Percentiles rank a stretch among this genome's conserved stretches.
phyloP scores from a whole-genome alignment of 106 monocot species.

The Chionographis japonica region DNA sequence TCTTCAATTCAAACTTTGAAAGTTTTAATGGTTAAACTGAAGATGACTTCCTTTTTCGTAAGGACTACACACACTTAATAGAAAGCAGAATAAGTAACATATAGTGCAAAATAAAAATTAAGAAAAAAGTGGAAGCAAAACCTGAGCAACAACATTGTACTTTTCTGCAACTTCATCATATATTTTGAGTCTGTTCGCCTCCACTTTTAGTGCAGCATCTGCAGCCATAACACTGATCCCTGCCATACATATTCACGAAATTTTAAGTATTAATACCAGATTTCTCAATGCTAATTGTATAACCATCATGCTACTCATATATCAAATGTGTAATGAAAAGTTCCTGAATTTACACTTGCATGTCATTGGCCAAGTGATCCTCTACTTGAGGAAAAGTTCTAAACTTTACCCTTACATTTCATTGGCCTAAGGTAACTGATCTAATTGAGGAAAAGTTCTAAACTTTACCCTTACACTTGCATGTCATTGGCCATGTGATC shows the following conservation, averaged over 20 bases:
- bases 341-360: too few relatives aligned
- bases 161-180: constrained; percentile 37
- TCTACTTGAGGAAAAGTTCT: too few relatives aligned
- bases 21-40: too few relatives aligned
- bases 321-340: too few relatives aligned
- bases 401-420: too few relatives aligned
- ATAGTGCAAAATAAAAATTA: neutral
- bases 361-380: too few relatives aligned
- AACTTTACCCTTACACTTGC: too few relatives aligned
- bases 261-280: neutral
- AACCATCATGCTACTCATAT: neutral
- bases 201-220: constrained; percentile 60
- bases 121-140: constrained; percentile 10
- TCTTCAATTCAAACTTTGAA: too few relatives aligned
- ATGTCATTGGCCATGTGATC: too few relatives aligned
- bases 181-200: constrained; percentile 37
- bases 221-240: constrained; percentile 53
- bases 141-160: constrained; percentile 14
- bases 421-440: too few relatives aligned
- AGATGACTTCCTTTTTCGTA: too few relatives aligned
- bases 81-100: neutral
- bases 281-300: neutral
- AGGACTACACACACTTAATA: neutral
- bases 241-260: constrained; percentile 9
- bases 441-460: too few relatives aligned